Base-by-base conservation (phyloP, 2,329 filamentous ascomycete genomes). In the Aspergillus oerlinghausenensis region DNA sequence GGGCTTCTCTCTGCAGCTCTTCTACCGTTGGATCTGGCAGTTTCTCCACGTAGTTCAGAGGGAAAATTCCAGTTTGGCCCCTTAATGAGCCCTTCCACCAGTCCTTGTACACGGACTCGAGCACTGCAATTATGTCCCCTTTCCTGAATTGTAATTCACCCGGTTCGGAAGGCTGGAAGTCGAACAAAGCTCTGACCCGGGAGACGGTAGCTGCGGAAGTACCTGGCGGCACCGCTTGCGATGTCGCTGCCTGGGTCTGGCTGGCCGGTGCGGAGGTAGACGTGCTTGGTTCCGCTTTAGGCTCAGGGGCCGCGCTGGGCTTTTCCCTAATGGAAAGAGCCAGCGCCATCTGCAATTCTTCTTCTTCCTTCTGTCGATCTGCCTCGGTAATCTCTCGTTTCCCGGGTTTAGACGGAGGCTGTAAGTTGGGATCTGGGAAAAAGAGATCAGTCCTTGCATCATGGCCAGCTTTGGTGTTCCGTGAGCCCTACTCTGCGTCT, bases 41-140 rank as follows among this genome's bases (percentile, higher is more conserved):
- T 75, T 99, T 99, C 78, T 99, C 94, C 17, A 99, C 94, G 70
- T 99, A 99, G 77, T 99, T 99, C 63, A 99, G 83, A 6, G 94
- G 94, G 75, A 99, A 99, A 63, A 99, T 99, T 65, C 94, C 94
- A 6, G 92, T 97, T 74, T 97, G 91, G 21, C 94, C 94, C 70
- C 92, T 87, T 57, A 99, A 79, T 45, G 92, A 96, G 1, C 94
- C 94, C 66, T 96, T 93, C 94, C 94, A 99, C 94, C 94, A 99
- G 74, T 99, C 94, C 75, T 97, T 99, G 79, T 95, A 99, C 1
- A 97, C 94, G 1, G 92, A 97, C 75, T 97, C 94, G 43, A 99
- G 81, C 17, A 99, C 94, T 1, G 94, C 93, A 73, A 99, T 99
- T 43, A 97, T 88, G 71, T 99, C 94, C 28, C 94, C 93, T 77